These are phyloP conservation scores for Sphaerobolus stellatus DNA, from an alignment of 1,284 basidiomycete genomes.

Conservation along the genomic window DNA sequence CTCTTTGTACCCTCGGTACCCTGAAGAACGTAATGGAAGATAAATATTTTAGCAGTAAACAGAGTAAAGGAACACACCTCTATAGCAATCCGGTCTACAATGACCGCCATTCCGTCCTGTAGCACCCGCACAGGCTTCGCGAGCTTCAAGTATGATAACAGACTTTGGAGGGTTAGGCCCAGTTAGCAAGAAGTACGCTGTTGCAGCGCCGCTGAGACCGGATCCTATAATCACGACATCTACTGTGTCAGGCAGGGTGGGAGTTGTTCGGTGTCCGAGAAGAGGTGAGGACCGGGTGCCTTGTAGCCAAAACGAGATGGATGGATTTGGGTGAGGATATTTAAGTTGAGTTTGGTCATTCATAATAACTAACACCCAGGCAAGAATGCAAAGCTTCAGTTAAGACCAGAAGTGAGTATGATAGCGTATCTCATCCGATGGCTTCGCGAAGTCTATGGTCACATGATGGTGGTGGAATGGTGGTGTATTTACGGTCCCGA, in stretches of 20 bases:
- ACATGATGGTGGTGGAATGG: too few species aligned
- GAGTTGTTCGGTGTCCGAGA: slow-evolving; percentile 25
- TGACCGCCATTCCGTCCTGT: slow-evolving; percentile 30
- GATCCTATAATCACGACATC: slow-evolving; percentile 30
- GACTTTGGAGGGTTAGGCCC: slow-evolving; percentile 20
- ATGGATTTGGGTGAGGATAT: slow-evolving; percentile 19
- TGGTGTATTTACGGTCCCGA: too few species aligned
- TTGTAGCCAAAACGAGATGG: slow-evolving; percentile 29
- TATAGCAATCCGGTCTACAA: slow-evolving; percentile 29
- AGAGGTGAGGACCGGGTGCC: slow-evolving; percentile 21
- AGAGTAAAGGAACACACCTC: slow-evolving; percentile 17
- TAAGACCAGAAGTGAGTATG: too few species aligned
- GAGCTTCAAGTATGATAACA: slow-evolving; percentile 27
- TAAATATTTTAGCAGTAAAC: not conserved
- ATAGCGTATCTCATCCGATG: too few species aligned
- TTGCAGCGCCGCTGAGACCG: slow-evolving; percentile 26
- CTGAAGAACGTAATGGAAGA: slow-evolving; percentile 14
- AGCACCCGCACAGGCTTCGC: slow-evolving; percentile 25
- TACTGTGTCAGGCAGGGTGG: slow-evolving; percentile 18
- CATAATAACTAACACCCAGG: too few species aligned
- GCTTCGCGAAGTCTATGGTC: too few species aligned
- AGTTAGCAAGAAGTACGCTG: slow-evolving; percentile 25
- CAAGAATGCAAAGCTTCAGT: too few species aligned
- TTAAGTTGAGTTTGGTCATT: not conserved
- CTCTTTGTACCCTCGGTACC: slow-evolving; percentile 26